Base-by-base conservation (phyloP, 2,329 filamentous ascomycete genomes). In the Tolypocladium capitatum region DNA sequence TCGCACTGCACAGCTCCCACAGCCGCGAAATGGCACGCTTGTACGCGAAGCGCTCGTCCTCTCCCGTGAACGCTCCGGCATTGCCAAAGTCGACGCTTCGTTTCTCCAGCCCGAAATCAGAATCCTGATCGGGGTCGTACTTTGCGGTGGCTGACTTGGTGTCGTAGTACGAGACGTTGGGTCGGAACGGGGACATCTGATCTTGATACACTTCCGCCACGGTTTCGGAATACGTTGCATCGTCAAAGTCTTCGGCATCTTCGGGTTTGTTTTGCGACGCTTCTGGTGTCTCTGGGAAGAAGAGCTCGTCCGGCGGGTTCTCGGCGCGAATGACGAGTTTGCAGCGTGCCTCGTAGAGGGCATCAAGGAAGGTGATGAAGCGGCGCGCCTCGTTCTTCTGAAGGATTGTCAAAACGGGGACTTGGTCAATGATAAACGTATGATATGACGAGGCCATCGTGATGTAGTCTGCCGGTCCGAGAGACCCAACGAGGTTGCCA, bases 401-500 rank as follows among this genome's bases (percentile, higher is more conserved):
- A 1, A 78, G 65, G 2, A 82, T 62, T 0, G 77, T 81, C 13
- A 92, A 68, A 16, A 84, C 60, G 0, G 86, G 86, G 1, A 91
- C 72, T 20, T 80, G 67, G 54, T 84, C 82, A 43, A 91, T 69
- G 58, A 91, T 78, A 51, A 91, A 75, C 0, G 86, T 90, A 63
- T 90, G 84, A 61, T 83, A 91, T 16, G 77, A 84, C 1, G 84
- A 89, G 1, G 86, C 84, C 60, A 92, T 76, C 1, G 83, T 84
- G 47, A 90, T 84, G 64, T 90, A 92, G 66, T 92, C 86, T 28
- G 86, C 86, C 1, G 86, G 85, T 0, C 86, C 86, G 41, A 89
- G 80, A 2, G 72, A 70, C 6, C 74, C 73, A 49, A 85, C 87
- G 1, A 91, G 74, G 33, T 83, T 74, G 14, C 70, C 58, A 56